Base-by-base conservation (phyloP, 768 basidiomycete species). In the Chiua virens region DNA sequence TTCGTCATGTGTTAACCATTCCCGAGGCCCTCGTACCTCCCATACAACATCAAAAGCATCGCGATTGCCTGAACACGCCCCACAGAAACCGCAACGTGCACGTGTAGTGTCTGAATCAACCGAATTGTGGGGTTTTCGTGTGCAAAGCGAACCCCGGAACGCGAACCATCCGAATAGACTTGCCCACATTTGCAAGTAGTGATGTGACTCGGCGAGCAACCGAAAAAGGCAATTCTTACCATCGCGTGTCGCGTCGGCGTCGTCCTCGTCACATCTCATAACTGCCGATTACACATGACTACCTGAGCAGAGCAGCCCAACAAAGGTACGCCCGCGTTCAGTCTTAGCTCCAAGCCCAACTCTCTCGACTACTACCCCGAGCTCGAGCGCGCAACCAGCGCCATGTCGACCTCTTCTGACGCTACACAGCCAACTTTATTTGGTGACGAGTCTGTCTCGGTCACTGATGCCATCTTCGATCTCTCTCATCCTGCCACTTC, bases 41-140 rank as follows among this genome's bases (percentile, higher is more conserved):
- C 77, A 81, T 1, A 76, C 55, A 22, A 83, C 63, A 18, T 75
- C 61, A 54, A 82, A 83, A 2, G 73, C 77, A 20, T 44, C 21
- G 5, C 63, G 61, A 18, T 72, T 73, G 49, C 67, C 64, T 27
- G 57, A 47, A 36, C 71, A 71, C 2, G 73, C 73, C 47, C 72
- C 57, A 54, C 81, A 83, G 62, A 83, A 83, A 21, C 54, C 11
- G 28, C 66, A 67, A 1, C 22, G 20, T 10, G 9, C 22, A 15
- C 9, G 28, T 8, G 28, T 8, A 34, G 4, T 34, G 4, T 42
- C 37, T 2, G 35, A 27, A 20, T 27, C 44, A 14, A 28, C 14
- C 15, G 14, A 34, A 14, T 14, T 34, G 32, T 10, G 14, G 32
- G 32, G 4, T 34, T 3, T 25, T n/a, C 20, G 28, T 32, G 41